Evolutionary conservation across 306 rosid species (phyloP).

Genomic region (Cucurbita pepo): DNA sequence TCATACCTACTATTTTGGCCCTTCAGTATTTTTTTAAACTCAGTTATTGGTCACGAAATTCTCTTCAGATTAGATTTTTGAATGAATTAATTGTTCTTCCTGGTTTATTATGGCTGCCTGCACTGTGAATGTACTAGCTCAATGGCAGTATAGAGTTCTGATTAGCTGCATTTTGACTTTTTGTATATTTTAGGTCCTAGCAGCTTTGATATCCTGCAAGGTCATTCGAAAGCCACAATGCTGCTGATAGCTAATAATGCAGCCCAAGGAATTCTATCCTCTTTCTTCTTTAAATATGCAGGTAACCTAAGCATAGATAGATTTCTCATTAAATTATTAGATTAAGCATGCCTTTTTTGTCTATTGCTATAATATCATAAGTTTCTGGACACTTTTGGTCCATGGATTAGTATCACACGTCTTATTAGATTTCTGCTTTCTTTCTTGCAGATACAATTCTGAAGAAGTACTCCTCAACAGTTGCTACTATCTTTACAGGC

Average conservation of each 20-base stretch:
- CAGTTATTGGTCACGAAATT: background rate
- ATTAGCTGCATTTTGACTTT: conserved; percentile 2
- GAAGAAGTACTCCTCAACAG: conserved; percentile 96
- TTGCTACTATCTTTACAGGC: conserved; percentile 97
- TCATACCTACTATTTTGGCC: background rate
- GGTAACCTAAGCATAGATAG: conserved; percentile 25
- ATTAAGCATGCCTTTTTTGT: background rate
- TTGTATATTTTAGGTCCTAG: conserved; percentile 57
- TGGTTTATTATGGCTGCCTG: background rate
- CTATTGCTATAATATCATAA: background rate
- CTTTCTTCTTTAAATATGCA: conserved; percentile 98
- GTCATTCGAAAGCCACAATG: conserved; percentile 94
- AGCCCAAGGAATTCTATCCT: conserved; percentile 93
- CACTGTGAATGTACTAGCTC: background rate
- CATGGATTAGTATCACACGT: background rate
- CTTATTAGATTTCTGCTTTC: conserved; percentile 1
- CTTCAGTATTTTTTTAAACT: background rate
- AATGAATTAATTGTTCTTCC: background rate
- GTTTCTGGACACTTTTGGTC: background rate
- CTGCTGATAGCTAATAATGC: conserved; percentile 88
- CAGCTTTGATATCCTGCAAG: conserved; percentile 83
- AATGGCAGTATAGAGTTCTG: background rate
- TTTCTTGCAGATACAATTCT: conserved; percentile 77
- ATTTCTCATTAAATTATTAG: background rate
- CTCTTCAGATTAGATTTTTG: background rate